A percentile compares a stretch with the other conserved stretches of the same genome.
Evolutionary conservation across 768 basidiomycete genomes (phyloP).

Genomic region (Mycena leptocephala): DNA sequence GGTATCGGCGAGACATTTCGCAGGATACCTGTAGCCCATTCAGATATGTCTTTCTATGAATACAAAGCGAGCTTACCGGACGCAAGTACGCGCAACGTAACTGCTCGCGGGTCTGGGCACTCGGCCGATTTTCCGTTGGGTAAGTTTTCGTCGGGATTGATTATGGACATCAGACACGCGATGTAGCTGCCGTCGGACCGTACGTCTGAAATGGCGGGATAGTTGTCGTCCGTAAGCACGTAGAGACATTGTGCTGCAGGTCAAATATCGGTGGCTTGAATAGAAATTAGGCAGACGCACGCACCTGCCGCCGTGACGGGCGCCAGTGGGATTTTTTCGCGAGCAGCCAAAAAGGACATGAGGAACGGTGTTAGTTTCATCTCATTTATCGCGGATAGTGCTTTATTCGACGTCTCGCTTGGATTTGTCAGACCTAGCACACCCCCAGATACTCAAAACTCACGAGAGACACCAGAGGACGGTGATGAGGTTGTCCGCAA

Average conservation of each 20-base stretch:
- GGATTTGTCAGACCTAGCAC: slow-evolving; percentile 45
- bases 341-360: slow-evolving; percentile 88
- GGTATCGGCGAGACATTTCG: slow-evolving; percentile 86
- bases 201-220: slow-evolving; percentile 78
- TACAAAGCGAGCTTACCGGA: slow-evolving; percentile 65
- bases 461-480: slow-evolving; percentile 96
- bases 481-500: slow-evolving; percentile 95
- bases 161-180: slow-evolving; percentile 77
- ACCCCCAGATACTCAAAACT: slow-evolving; percentile 52
- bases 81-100: slow-evolving; percentile 76
- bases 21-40: slow-evolving; percentile 71
- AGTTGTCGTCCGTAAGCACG: slow-evolving; percentile 93
- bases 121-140: slow-evolving; percentile 54
- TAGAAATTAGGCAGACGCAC: slow-evolving; percentile 29
- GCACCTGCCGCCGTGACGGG: slow-evolving; percentile 89
- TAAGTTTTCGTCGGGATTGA: slow-evolving; percentile 54
- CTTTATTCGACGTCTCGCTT: slow-evolving; percentile 95
- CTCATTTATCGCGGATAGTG: slow-evolving; percentile 88
- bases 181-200: slow-evolving; percentile 73
- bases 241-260: slow-evolving; percentile 90
- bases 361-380: slow-evolving; percentile 87
- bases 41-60: background rate
- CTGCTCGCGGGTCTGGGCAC: slow-evolving; percentile 61
- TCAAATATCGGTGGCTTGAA: background rate
- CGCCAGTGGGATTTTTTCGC: slow-evolving; percentile 76